Base-by-base conservation (phyloP, 768 basidiomycete genomes). In the Butyriboletus loyo region DNA sequence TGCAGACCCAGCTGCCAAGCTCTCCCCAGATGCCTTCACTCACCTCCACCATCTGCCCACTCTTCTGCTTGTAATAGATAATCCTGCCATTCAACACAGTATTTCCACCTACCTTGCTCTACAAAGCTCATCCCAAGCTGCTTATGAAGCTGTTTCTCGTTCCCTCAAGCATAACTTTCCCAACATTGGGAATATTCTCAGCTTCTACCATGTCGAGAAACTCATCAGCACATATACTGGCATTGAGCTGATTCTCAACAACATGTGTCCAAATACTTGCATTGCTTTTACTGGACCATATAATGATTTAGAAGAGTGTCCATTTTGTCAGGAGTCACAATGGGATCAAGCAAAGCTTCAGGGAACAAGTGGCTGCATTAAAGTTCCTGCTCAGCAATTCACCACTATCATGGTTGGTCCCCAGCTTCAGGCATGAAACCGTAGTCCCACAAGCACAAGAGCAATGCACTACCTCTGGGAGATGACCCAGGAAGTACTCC, bases 201-300 rank as follows among this genome's bases (percentile, higher is more conserved):
- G 11, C 14, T 61, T 61, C 28, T 14, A 50, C 25, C 5, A n/a
- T 1, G 52, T 60, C 1, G 27, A 64, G 8, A 55, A 38, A 7
- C 48, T 56, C 15, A 40, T 54, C 10, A 3, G 17, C 0, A 46
- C 4, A 0, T 13, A 49, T 17, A 55, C 53, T 1, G 73, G 79
- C 0, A 59, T 81, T 8, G 53, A 67, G 10, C 52, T 72, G 0
- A 43, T 78, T 1, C 9, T 45, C 0, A 46, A 68, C 7, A 67
- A 79, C 50, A 80, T 79, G 75, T 81, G 77, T 37, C 53, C 65
- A 0, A 69, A 76, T 7, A 66, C 69, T 0, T 80, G 78, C 52
- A 30, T 68, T 19, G 73, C 71, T 0, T 80, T 65, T 47, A 75
- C 72, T 0, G 74, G 77, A 0, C 74, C 73, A 0, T 75, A 66